phyloP scores from a whole-genome alignment of 805 yeast species.

The Kuraishia cidri region DNA sequence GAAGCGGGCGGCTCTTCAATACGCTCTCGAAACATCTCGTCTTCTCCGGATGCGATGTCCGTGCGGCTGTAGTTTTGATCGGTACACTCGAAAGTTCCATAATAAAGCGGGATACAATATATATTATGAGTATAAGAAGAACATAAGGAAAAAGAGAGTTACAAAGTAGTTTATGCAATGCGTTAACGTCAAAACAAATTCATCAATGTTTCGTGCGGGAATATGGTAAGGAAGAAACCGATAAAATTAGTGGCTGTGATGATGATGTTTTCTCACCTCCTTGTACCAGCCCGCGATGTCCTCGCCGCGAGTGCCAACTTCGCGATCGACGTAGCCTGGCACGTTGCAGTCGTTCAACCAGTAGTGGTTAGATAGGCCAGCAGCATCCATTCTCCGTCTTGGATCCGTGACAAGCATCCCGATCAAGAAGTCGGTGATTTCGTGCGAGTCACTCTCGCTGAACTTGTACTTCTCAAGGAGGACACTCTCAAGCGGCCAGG shows the following conservation, averaged over 20 bases:
- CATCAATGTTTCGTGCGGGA: no score
- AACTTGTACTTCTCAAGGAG: slow-evolving; percentile 80
- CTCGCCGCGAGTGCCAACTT: slow-evolving; percentile 70
- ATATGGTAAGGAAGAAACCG: no score
- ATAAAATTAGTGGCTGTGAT: slow-evolving; percentile 1
- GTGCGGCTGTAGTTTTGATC: no score
- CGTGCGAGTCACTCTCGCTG: slow-evolving; percentile 56
- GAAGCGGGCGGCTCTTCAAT: no score
- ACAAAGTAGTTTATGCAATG: no score
- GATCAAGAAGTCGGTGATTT: slow-evolving; percentile 63
- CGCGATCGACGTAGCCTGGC: slow-evolving; percentile 69
- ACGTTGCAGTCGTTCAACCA: slow-evolving; percentile 80
- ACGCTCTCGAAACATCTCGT: no score
- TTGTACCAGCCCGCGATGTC: slow-evolving; percentile 89
- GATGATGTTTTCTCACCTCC: slow-evolving; percentile 34
- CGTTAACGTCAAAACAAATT: no score
- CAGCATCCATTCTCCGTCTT: slow-evolving; percentile 83
- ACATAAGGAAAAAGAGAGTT: no score
- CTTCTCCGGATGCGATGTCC: no score
- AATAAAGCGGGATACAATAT: no score
- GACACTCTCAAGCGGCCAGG: slow-evolving; percentile 83
- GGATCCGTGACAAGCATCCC: slow-evolving; percentile 86
- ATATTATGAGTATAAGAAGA: no score
- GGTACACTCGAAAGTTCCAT: no score
- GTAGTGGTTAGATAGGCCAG: slow-evolving; percentile 84